These are phyloP conservation scores for Circinella minor DNA, from an alignment of 371 early-diverging fungal genomes.

Conservation along the genomic window DNA sequence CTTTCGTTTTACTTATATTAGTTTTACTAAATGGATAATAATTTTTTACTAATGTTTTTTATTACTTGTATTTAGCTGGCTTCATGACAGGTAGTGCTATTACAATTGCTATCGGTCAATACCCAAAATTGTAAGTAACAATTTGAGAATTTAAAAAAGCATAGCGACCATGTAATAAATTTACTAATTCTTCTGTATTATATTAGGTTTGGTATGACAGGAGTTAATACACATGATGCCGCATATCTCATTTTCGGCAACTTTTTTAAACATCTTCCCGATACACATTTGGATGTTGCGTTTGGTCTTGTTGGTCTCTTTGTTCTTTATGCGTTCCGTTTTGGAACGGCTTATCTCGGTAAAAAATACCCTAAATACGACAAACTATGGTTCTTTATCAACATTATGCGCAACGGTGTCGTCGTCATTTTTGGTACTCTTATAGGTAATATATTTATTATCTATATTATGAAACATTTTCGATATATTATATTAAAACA, in stretches of 20 bases:
- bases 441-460: background rate
- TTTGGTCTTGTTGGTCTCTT: slow-evolving; percentile 53
- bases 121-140: slow-evolving; percentile 23
- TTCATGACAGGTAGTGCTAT: slow-evolving; percentile 77
- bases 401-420: slow-evolving; percentile 55
- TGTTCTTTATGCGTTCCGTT: slow-evolving; percentile 51
- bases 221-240: slow-evolving; percentile 63
- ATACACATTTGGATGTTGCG: slow-evolving; percentile 52
- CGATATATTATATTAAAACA: slow-evolving; percentile 9
- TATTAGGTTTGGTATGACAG: slow-evolving; percentile 63
- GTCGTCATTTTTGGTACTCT: slow-evolving; percentile 51
- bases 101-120: slow-evolving; percentile 79
- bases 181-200: background rate
- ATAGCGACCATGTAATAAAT: no score
- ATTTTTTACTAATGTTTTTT: no score
- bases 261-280: slow-evolving; percentile 49
- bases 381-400: slow-evolving; percentile 48
- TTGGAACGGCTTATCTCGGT: slow-evolving; percentile 23
- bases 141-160: background rate
- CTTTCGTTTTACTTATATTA: no score
- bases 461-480: no score
- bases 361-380: slow-evolving; percentile 49
- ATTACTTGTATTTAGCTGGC: slow-evolving; percentile 36
- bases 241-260: slow-evolving; percentile 60
- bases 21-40: no score